Conservation (phyloP, 129 eudicot genomes). For the Flaveria trinervia region DNA sequence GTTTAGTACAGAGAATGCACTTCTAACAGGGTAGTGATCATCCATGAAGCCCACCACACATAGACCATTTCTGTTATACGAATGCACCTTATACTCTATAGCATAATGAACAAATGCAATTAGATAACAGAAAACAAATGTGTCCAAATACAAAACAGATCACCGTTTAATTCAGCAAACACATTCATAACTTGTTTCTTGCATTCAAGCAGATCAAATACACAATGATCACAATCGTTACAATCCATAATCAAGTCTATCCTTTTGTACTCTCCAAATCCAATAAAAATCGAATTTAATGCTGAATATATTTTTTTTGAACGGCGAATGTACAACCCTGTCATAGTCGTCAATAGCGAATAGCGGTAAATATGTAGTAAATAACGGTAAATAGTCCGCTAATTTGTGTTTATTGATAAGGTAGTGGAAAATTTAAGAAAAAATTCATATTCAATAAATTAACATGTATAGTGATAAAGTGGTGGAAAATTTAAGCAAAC, state of each 20-base stretch:
- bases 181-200: neutral
- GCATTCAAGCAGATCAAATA: neutral
- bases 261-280: neutral
- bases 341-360: too few species aligned
- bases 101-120: slow-evolving; percentile 13
- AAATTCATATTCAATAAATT: too few species aligned
- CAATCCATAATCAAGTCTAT: neutral
- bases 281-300: neutral
- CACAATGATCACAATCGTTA: neutral
- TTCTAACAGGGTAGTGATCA: slow-evolving; percentile 93
- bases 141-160: too few species aligned
- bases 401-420: too few species aligned
- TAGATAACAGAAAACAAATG: neutral
- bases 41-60: slow-evolving; percentile 94
- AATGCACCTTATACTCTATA: slow-evolving; percentile 48
- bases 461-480: too few species aligned
- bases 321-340: too few species aligned
- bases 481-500: too few species aligned
- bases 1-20: slow-evolving; percentile 88
- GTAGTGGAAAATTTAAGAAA: too few species aligned
- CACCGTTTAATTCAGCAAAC: neutral
- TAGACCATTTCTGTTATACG: slow-evolving; percentile 69
- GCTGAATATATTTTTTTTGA: too few species aligned
- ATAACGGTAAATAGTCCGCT: too few species aligned
- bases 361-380: too few species aligned